Percentiles rank a stretch among this genome's conserved stretches.
These are phyloP conservation scores for Cucumis hystrix DNA, from an alignment of 306 rosid species.

Conservation along the genomic window DNA sequence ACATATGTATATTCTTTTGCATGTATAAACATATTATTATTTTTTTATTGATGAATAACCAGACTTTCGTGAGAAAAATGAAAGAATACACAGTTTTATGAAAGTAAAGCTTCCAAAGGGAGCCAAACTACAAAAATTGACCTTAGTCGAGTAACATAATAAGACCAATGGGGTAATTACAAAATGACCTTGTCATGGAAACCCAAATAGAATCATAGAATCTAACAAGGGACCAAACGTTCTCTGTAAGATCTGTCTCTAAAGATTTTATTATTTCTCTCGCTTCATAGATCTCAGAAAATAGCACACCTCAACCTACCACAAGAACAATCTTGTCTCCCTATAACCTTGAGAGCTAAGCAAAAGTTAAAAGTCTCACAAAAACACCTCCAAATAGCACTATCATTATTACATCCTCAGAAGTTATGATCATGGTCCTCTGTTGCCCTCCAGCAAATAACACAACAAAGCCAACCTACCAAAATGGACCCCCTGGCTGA, in stretches of 20 bases:
- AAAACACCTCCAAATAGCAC: background rate
- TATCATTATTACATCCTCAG: background rate
- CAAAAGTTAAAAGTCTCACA: background rate
- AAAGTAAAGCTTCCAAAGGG: too few relatives aligned
- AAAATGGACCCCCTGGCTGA: background rate
- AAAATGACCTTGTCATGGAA: background rate
- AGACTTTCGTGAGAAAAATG: background rate
- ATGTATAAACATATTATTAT: too few relatives aligned
- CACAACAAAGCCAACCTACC: background rate
- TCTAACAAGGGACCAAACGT: background rate
- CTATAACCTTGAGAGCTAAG: background rate
- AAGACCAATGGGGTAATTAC: background rate
- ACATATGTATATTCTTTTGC: background rate
- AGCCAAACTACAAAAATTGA: background rate
- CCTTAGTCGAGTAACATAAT: background rate
- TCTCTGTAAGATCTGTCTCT: background rate
- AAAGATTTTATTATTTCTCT: background rate
- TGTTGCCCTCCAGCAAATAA: background rate
- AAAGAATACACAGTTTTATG: too few relatives aligned
- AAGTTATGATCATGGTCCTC: background rate
- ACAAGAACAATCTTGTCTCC: background rate
- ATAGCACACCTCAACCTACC: background rate
- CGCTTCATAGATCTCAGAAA: background rate
- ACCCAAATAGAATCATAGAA: background rate
- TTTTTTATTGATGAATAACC: too few relatives aligned